Base-by-base conservation (phyloP, 306 rosid genomes). In the Hippophae gyantsensis region DNA sequence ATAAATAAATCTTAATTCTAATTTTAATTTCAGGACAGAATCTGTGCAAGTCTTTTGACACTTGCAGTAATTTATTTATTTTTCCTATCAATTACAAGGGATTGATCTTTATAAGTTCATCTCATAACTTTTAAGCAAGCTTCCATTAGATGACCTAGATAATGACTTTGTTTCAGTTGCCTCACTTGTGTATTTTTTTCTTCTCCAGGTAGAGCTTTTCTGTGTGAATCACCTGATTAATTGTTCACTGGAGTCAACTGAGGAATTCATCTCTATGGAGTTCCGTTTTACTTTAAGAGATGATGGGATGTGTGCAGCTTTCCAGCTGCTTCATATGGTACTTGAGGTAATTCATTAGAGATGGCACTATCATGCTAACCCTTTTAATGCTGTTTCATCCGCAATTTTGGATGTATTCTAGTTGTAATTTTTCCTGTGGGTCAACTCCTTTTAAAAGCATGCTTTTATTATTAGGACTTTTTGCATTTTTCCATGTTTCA, bases 281-380 rank as follows among this genome's bases (percentile, higher is more conserved):
- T 92, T 92, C 55, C 99, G 99, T 72, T 92, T 92, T 79, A 92
- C 96, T 58, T 74, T 92, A 67, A 78, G 97, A 79, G 96, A 92
- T 70, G 73, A 88, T 69, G 96, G 96, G 61, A 92, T 92, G 99
- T 86, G 89, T 53, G 97, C 99, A 5, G 99, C 99, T 75, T 92
- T 92, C 75, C 99, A 92, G 73, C 77, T 92, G 75, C 96, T 92
- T 74, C 99, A 92, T 72, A 92, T 92, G 99, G 99, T 92, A 26
- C 88, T 92, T 57, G 99, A 92, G 99, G 96, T 88, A 80, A 59
- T 18, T 51, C 44, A 66, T 26, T 9, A 5, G 26, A 60, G 65
- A 52, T 47, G 26, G 13, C 43, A 10, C 40, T 62, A 42, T 43
- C 9, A 0, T 65, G 13, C 55, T 71, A 26, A 12, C 9, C 23